These are phyloP conservation scores for Datisca glomerata DNA, from an alignment of 306 rosid species.

Conservation along the genomic window DNA sequence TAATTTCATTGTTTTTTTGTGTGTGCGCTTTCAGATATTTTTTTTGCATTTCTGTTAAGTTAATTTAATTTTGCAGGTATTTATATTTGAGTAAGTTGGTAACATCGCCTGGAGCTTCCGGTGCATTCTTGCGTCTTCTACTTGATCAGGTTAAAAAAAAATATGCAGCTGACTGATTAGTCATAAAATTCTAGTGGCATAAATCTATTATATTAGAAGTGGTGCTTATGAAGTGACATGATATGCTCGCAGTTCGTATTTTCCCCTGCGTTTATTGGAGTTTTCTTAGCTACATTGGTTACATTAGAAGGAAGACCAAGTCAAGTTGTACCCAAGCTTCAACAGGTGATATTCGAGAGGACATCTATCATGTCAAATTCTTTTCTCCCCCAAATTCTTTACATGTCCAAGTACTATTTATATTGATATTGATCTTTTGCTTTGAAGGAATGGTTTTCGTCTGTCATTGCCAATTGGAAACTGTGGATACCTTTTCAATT, in stretches of 20 bases:
- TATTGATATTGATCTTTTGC: constrained; percentile 6
- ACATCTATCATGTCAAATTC: neutral
- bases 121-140: constrained; percentile 73
- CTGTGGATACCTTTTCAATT: constrained; percentile 98
- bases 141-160: constrained; percentile 62
- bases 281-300: constrained; percentile 66
- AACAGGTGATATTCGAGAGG: constrained; percentile 58
- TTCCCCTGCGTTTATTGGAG: constrained; percentile 68
- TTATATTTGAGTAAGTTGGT: constrained; percentile 79
- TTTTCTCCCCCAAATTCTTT: neutral
- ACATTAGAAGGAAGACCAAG: constrained; percentile 73
- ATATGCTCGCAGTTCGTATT: constrained; percentile 60
- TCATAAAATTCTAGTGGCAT: neutral
- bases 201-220: neutral
- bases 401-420: constrained; percentile 10
- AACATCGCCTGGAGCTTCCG: constrained; percentile 64
- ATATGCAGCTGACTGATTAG: too few species aligned
- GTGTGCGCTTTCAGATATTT: too few species aligned
- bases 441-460: constrained; percentile 84
- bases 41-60: too few species aligned
- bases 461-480: constrained; percentile 85
- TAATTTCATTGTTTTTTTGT: too few species aligned
- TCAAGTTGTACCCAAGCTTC: constrained; percentile 67
- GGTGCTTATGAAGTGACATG: constrained; percentile 7
- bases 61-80: constrained; percentile 41